Conservation (phyloP, 768 basidiomycete species). For the Suillus ampliporus region DNA sequence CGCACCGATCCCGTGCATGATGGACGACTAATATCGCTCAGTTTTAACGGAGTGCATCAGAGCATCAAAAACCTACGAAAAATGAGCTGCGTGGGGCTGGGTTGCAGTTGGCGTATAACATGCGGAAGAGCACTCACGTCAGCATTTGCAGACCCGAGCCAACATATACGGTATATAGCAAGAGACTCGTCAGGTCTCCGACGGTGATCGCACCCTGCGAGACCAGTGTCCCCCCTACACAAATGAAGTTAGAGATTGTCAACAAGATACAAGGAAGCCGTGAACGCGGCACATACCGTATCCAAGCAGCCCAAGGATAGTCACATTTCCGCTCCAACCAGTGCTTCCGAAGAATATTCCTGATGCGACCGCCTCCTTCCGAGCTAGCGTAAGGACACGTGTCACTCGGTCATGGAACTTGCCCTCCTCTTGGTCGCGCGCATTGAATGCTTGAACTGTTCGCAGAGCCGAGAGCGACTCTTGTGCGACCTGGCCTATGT, state of each 20-base stretch:
- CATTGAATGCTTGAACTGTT: conserved; percentile 93
- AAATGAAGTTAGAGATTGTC: background rate
- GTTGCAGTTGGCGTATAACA: conserved; percentile 11
- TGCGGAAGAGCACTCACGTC: conserved; percentile 53
- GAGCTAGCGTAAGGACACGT: conserved; percentile 73
- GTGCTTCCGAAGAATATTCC: conserved; percentile 94
- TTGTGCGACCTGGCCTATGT: conserved; percentile 67
- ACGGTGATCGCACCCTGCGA: conserved; percentile 88
- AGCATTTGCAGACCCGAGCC: conserved; percentile 81
- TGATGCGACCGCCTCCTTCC: conserved; percentile 87
- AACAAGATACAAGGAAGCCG: background rate
- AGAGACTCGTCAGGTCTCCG: conserved; percentile 86
- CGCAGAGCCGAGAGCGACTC: conserved; percentile 88
- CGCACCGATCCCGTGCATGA: conserved; percentile 97
- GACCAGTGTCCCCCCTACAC: conserved; percentile 86
- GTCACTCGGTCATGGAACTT: conserved; percentile 75
- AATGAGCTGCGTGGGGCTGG: conserved; percentile 36
- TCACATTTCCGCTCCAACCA: conserved; percentile 93
- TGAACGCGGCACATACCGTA: conserved; percentile 64
- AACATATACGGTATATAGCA: conserved; percentile 92
- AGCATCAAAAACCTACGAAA: conserved; percentile 38
- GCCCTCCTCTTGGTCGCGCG: conserved; percentile 71
- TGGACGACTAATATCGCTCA: conserved; percentile 63
- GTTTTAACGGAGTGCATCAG: background rate
- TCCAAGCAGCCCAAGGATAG: conserved; percentile 84